Base-by-base conservation (phyloP, 75 land plant genomes). In the Adiantum capillusveneris region DNA sequence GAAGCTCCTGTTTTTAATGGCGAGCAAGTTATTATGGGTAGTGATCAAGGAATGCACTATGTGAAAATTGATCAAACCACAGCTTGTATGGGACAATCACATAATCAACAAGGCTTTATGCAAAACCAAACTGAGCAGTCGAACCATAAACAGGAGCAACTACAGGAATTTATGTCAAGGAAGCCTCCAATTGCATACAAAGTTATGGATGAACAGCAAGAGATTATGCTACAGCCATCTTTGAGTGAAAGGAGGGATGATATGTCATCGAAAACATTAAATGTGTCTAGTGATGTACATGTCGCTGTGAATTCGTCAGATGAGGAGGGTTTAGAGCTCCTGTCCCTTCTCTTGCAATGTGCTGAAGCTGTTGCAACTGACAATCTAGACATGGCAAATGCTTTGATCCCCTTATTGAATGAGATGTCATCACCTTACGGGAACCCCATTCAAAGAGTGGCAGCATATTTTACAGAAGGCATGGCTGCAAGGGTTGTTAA, bases 401-500 rank as follows among this genome's bases (percentile, higher is more conserved):
- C 63, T 29, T 72, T 88, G 55, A 86, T 84, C 0, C 80, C 82
- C 5, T 84, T 88, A 57, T 67, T 92, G 21, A 79, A 81, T 0
- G 81, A 92, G 64, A 79, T 88, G 5, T 76, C 94, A 0, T 79
- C 86, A 12, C 95, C 97, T 11, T 92, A 73, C 56, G 97, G 97
- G 12, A 85, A 77, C 16, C 82, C 97, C 0, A 84, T 92, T 1
- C 97, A 92, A 70, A 76, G 95, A 1, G 89, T 92, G 57, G 90
- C 89, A 11, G 90, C 97, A 5, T 92, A 92, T 57, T 92, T 92
- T 78, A 79, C 97, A 13, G 95, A 92, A 55, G 97, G 89, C 46
- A 88, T 92, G 90, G 84, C 95, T 0, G 79, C 95, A 7, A 64
- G 97, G 49, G 70, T 88, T 26, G 75, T 92, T 9, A 78, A 59